Evolutionary conservation across 352 stramenopile genomes (phyloP).

Genomic region (Phytophthora podocarpi): DNA sequence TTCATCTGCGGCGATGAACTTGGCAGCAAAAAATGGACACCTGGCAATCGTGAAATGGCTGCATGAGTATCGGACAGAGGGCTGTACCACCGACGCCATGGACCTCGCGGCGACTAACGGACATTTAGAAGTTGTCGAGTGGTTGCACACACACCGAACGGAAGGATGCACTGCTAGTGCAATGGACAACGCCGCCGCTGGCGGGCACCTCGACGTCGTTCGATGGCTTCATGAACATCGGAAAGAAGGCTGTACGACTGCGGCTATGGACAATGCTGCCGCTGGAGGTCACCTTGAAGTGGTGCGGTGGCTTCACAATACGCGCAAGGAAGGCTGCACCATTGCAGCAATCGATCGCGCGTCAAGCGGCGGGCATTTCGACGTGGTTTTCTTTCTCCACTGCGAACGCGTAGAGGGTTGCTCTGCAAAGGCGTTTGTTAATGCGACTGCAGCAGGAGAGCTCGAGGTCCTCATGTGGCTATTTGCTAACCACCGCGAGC

Average conservation of each 20-base stretch:
- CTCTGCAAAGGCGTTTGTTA: slow-evolving; percentile 34
- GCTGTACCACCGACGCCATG: slow-evolving; percentile 26
- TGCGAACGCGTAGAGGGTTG: slow-evolving; percentile 17
- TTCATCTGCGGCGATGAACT: slow-evolving; percentile 25
- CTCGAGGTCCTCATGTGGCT: slow-evolving; percentile 42
- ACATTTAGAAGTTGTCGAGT: slow-evolving; percentile 49
- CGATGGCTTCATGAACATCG: slow-evolving; percentile 31
- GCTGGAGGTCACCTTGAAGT: slow-evolving; percentile 20
- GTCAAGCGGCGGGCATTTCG: slow-evolving; percentile 21
- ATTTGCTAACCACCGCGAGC: slow-evolving; percentile 25
- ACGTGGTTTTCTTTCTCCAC: slow-evolving; percentile 30
- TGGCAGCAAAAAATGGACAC: slow-evolving; percentile 27
- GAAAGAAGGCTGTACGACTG: slow-evolving; percentile 28
- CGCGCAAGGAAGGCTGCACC: slow-evolving; percentile 26
- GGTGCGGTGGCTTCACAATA: slow-evolving; percentile 22
- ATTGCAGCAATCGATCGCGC: slow-evolving; percentile 28
- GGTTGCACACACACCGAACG: slow-evolving; percentile 40
- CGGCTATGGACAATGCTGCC: slow-evolving; percentile 29
- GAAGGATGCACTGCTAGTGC: slow-evolving; percentile 25
- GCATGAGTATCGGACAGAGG: slow-evolving; percentile 21
- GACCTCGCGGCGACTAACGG: slow-evolving; percentile 34
- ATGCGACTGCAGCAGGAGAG: slow-evolving; percentile 32
- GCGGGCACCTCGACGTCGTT: slow-evolving; percentile 26
- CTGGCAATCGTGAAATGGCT: slow-evolving; percentile 21
- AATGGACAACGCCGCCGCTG: slow-evolving; percentile 21